Percentiles rank a stretch among this genome's conserved stretches.
These are phyloP conservation scores for Fusarium newnesense DNA, from an alignment of 2,329 filamentous ascomycete genomes.

Conservation along the genomic window DNA sequence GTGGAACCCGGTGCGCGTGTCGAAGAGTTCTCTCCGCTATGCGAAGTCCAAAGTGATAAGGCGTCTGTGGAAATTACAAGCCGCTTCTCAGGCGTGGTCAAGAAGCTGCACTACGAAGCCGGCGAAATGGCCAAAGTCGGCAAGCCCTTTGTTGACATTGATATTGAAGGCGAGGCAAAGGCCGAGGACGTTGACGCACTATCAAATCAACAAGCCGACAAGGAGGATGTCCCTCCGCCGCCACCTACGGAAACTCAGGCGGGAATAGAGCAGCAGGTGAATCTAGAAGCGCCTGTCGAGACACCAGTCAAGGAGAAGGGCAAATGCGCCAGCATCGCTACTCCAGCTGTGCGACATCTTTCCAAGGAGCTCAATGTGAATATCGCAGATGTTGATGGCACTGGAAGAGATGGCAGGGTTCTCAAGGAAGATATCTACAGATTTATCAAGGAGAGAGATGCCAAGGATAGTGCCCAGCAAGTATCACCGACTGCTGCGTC, in stretches of 20 bases:
- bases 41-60: conserved; percentile 98
- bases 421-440: conserved; percentile 90
- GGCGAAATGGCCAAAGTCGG: conserved; percentile 97
- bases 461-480: conserved; percentile 41
- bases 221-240: conserved; percentile 42
- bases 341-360: conserved; percentile 90
- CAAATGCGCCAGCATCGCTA: conserved; percentile 81
- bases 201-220: conserved; percentile 47
- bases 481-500: conserved; percentile 39
- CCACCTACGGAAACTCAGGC: conserved; percentile 25
- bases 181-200: conserved; percentile 50
- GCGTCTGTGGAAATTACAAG: conserved; percentile 92
- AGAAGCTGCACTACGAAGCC: conserved; percentile 94
- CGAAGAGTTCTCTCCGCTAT: conserved; percentile 97
- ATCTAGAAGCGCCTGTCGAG: conserved; percentile 2
- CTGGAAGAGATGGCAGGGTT: conserved; percentile 90
- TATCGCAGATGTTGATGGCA: conserved; percentile 82
- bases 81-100: conserved; percentile 93
- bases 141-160: conserved; percentile 93
- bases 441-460: conserved; percentile 68
- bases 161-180: conserved; percentile 82
- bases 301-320: conserved; percentile 56
- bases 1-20: conserved; percentile 94
- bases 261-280: conserved; percentile 12
- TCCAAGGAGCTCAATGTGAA: conserved; percentile 82